These are phyloP conservation scores for Leucocoprinus sp. DNA, from an alignment of 768 basidiomycete species.

Conservation along the genomic window DNA sequence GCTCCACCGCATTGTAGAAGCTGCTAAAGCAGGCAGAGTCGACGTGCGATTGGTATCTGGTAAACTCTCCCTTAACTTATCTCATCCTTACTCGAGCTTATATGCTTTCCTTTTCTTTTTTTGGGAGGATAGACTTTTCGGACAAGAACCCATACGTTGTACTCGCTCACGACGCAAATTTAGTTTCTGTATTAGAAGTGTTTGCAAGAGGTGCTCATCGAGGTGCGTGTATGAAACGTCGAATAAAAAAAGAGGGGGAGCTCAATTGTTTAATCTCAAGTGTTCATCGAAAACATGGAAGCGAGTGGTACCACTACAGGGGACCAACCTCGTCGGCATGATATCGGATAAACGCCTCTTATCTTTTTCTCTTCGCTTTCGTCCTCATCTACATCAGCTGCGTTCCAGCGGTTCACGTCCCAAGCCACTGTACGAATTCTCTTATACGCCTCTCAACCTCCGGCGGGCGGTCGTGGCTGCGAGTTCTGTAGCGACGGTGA, in stretches of 20 bases:
- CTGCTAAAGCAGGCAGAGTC: conserved; percentile 67
- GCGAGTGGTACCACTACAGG: neutral
- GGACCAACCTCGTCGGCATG: conserved; percentile 48
- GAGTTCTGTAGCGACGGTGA: conserved; percentile 49
- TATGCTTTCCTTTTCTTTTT: neutral
- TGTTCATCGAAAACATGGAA: conserved; percentile 1
- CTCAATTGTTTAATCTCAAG: neutral
- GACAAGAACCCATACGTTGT: conserved; percentile 75
- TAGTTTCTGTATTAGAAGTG: conserved; percentile 52
- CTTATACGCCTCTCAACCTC: conserved; percentile 59
- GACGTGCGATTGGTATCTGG: conserved; percentile 73
- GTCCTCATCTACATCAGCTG: neutral
- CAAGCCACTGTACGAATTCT: conserved; percentile 46
- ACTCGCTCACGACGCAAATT: conserved; percentile 52
- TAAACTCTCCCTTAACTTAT: conserved; percentile 26
- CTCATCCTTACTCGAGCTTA: neutral
- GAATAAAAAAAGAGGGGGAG: neutral
- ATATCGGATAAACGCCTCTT: conserved; percentile 71
- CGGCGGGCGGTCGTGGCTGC: conserved; percentile 57
- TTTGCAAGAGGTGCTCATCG: conserved; percentile 71
- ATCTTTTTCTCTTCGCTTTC: conserved; percentile 15
- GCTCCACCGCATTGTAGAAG: conserved; percentile 60
- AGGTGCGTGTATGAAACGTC: conserved; percentile 29
- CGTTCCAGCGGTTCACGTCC: conserved; percentile 35
- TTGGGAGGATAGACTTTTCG: conserved; percentile 53